These are phyloP conservation scores for Mrakia gelida DNA, from an alignment of 768 basidiomycete genomes.

Conservation along the genomic window DNA sequence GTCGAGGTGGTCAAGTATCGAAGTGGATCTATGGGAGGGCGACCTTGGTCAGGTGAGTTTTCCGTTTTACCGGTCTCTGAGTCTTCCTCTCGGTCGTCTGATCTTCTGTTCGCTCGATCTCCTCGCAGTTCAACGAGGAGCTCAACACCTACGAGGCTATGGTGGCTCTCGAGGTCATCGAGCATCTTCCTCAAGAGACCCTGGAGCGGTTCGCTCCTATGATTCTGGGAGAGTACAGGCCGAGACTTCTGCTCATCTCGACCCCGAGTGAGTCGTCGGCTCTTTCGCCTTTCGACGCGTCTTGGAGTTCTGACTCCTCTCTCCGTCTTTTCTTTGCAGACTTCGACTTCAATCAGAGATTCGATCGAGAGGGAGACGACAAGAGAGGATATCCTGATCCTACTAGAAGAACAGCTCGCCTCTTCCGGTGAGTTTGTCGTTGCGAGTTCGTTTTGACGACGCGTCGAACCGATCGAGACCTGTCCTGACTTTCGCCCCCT, in stretches of 20 bases:
- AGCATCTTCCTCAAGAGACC: conserved; percentile 42
- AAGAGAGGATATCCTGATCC: conserved; percentile 43
- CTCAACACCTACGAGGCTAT: conserved; percentile 44
- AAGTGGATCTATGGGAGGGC: conserved; percentile 23
- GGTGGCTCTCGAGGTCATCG: conserved; percentile 43
- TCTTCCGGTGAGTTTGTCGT: conserved; percentile 40
- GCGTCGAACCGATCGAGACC: conserved; percentile 7
- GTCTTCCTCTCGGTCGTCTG: too few relatives aligned
- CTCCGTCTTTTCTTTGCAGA: conserved; percentile 29
- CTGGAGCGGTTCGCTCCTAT: conserved; percentile 44
- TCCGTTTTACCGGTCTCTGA: background rate
- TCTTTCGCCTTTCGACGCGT: background rate
- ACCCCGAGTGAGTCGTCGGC: conserved; percentile 37
- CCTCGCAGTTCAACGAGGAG: conserved; percentile 39
- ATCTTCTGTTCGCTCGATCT: background rate
- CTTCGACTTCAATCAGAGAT: conserved; percentile 45
- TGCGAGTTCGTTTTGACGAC: background rate
- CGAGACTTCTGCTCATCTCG: conserved; percentile 42
- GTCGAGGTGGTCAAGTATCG: conserved; percentile 7
- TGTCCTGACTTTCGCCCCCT: background rate
- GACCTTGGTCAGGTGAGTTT: conserved; percentile 19
- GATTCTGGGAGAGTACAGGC: conserved; percentile 43
- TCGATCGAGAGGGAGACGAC: conserved; percentile 38
- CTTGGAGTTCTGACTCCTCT: background rate
- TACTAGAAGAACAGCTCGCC: conserved; percentile 44